These are phyloP conservation scores for Phaeosphaeriaceae sp. DNA, from an alignment of 2,329 filamentous ascomycete species.

Conservation along the genomic window DNA sequence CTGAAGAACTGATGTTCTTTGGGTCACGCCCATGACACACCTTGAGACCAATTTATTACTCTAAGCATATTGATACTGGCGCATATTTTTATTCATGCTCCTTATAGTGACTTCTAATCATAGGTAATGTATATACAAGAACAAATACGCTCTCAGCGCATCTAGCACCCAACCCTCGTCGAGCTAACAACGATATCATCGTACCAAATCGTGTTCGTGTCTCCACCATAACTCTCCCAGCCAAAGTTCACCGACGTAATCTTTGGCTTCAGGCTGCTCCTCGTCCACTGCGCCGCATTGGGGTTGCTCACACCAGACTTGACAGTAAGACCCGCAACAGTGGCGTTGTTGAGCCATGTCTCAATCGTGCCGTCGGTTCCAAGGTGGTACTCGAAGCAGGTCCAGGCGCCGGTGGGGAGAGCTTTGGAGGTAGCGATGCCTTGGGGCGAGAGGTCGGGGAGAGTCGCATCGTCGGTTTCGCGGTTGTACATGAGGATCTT, in stretches of 20 bases:
- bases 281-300: slow-evolving; percentile 62
- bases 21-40: no score
- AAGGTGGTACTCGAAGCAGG: slow-evolving; percentile 69
- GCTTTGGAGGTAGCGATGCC: slow-evolving; percentile 63
- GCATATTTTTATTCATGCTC: neutral
- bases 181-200: slow-evolving; percentile 63
- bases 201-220: slow-evolving; percentile 68
- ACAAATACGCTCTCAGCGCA: neutral
- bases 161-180: slow-evolving; percentile 58
- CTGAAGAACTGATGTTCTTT: no score
- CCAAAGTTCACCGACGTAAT: slow-evolving; percentile 66
- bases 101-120: neutral
- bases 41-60: neutral
- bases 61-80: neutral
- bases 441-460: slow-evolving; percentile 66
- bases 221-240: slow-evolving; percentile 69
- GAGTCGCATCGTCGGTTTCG: slow-evolving; percentile 67
- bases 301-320: slow-evolving; percentile 57
- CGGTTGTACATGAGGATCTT: slow-evolving; percentile 71
- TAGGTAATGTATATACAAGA: slow-evolving; percentile 5
- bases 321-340: slow-evolving; percentile 60
- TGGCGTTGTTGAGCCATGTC: slow-evolving; percentile 65
- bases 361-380: slow-evolving; percentile 65
- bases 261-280: slow-evolving; percentile 59
- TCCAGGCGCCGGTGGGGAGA: slow-evolving; percentile 60